A percentile compares a stretch with the other conserved stretches of the same genome.
These are phyloP conservation scores for Pseudonitzschia delicatissima DNA, from an alignment of 108 stramenopile genomes.

Conservation along the genomic window DNA sequence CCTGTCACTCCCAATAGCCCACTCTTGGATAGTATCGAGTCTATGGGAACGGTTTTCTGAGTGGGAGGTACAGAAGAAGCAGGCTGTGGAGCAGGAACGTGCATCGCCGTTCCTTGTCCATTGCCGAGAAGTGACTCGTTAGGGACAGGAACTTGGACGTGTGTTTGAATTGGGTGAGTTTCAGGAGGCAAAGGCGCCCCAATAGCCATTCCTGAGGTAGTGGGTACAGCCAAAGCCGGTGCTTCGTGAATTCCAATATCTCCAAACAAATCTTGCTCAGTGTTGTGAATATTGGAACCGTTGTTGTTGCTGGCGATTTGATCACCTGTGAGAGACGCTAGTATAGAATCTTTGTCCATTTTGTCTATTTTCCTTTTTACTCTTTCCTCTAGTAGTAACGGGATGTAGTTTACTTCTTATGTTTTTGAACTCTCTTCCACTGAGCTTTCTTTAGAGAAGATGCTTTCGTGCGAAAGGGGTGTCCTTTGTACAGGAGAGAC, in stretches of 20 bases:
- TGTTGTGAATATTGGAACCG: not conserved
- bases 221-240: slow-evolving; percentile 1
- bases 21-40: slow-evolving; percentile 27
- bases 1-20: slow-evolving; percentile 15
- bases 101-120: not conserved
- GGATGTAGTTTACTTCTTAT: too few relatives aligned
- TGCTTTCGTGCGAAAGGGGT: too few relatives aligned
- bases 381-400: not conserved
- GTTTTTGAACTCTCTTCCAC: too few relatives aligned
- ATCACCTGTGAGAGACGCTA: slow-evolving; percentile 36
- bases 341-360: slow-evolving; percentile 29
- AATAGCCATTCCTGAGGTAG: not conserved
- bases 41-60: not conserved
- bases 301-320: not conserved
- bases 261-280: slow-evolving; percentile 49
- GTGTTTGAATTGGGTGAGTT: not conserved
- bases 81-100: not conserved
- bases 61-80: slow-evolving; percentile 2
- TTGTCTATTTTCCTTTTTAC: not conserved
- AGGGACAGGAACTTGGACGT: not conserved
- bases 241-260: slow-evolving; percentile 16
- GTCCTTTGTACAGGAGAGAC: not conserved
- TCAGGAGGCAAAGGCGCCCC: slow-evolving; percentile 8
- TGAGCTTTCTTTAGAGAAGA: too few relatives aligned
- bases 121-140: not conserved